phyloP scores from a whole-genome alignment of 225 moss, liverwort and hornwort genomes.

The Polytrichum commune region DNA sequence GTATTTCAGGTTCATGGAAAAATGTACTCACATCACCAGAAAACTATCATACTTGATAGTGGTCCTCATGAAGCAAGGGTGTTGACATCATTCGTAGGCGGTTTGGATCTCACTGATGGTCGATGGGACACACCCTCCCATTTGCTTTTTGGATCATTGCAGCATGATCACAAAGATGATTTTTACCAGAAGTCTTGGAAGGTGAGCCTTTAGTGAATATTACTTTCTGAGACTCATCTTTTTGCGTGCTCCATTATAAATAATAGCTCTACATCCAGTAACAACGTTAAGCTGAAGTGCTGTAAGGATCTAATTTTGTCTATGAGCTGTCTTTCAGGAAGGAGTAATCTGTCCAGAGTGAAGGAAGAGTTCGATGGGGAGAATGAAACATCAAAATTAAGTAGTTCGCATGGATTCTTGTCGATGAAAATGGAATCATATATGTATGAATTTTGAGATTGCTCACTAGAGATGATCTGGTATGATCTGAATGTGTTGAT shows the following conservation, averaged over 20 bases:
- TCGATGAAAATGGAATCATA: background rate
- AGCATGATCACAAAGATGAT: slow-evolving; percentile 40
- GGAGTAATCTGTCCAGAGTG: no score
- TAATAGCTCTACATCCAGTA: no score
- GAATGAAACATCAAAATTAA: no score
- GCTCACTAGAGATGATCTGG: background rate
- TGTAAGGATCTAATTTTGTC: no score
- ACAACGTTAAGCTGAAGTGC: no score
- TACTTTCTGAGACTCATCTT: no score
- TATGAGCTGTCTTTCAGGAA: no score
- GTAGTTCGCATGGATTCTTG: no score
- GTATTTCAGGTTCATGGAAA: slow-evolving; percentile 47
- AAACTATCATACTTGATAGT: slow-evolving; percentile 47
- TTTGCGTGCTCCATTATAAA: no score
- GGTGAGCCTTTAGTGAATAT: slow-evolving; percentile 13
- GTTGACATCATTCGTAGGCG: slow-evolving; percentile 39
- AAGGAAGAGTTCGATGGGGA: no score
- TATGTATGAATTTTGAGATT: background rate
- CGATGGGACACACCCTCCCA: slow-evolving; percentile 63
- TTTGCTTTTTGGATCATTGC: slow-evolving; percentile 40
- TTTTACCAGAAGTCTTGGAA: slow-evolving; percentile 50
- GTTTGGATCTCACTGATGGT: slow-evolving; percentile 44
- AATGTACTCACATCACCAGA: slow-evolving; percentile 54
- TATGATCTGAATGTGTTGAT: background rate
- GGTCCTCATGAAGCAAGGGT: slow-evolving; percentile 34